Evolutionary conservation across 495 filamentous ascomycete species (phyloP), one percentile per base, ranked within the genome.

Genomic region (Talaromyces thailandensis): DNA sequence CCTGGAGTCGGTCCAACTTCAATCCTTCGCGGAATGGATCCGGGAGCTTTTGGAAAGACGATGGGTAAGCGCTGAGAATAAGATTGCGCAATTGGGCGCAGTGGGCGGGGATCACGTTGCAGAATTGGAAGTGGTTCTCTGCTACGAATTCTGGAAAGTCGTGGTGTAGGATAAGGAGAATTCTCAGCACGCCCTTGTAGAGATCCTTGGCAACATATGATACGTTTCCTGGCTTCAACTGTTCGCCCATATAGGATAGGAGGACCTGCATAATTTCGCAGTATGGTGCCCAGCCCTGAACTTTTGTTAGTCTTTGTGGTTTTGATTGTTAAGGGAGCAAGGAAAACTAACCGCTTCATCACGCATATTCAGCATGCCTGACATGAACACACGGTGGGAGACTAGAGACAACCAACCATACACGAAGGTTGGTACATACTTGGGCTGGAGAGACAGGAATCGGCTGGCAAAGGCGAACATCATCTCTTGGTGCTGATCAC

Each of bases 71-170:
- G 64, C 88, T 89, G 57, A 97, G 82, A 51, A 98, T 84, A 37
- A 97, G 78, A 71, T 96, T 98, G 65, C 90, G 87, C 61, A 98
- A 82, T 71, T 99, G 94, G 26, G 86, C 86, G 68, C 89, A 93
- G 67, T 95, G 90, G 24, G 83, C 81, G 1, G 95, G 92, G 57
- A 98, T 90, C 66, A 84, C 85, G 70, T 91, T 88, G 80, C 89
- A 92, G 51, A 99, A 84, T 62, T 87, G 84, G 64, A 88, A 86
- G 65, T 96, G 89, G 69, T 94, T 89, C 65, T 93, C 89, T 28
- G 88, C 87, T 48, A 98, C 79, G 71, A 96, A 98, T 61, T 96
- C 92, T 0, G 92, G 90, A 73, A 90, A 97, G 70, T 99, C 94
- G 65, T 98, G 94, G 62, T 95, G 88, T 55, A 99, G 78, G 37